phyloP scores from a whole-genome alignment of 2,329 filamentous ascomycete species.

The Didymella arachidicola region DNA sequence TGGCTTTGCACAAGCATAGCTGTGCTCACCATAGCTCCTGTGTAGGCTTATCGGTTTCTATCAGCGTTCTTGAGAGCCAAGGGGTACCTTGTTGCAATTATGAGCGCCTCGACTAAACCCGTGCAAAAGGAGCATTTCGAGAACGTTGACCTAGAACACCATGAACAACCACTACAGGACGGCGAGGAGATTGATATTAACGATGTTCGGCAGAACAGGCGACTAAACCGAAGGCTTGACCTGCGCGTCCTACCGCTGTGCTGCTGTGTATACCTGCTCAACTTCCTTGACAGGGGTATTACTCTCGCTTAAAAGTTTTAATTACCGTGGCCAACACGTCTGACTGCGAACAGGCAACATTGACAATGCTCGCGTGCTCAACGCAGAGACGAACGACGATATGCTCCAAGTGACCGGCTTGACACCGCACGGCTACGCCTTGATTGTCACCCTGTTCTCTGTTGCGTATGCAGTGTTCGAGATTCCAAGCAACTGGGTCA shows the following conservation, averaged over 20 bases:
- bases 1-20: background rate
- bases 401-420: slow-evolving; percentile 69
- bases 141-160: slow-evolving; percentile 2
- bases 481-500: slow-evolving; percentile 66
- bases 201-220: slow-evolving; percentile 7
- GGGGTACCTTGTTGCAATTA: background rate
- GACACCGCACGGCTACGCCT: slow-evolving; percentile 63
- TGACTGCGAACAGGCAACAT: slow-evolving; percentile 65
- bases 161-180: background rate
- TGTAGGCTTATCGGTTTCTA: background rate
- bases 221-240: slow-evolving; percentile 51
- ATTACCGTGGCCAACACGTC: background rate
- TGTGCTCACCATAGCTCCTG: background rate
- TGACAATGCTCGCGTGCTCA: slow-evolving; percentile 64
- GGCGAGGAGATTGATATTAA: slow-evolving; percentile 10
- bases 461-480: slow-evolving; percentile 52
- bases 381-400: slow-evolving; percentile 66
- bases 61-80: background rate
- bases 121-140: slow-evolving; percentile 5
- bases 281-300: slow-evolving; percentile 62
- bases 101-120: slow-evolving; percentile 3
- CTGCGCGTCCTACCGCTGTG: slow-evolving; percentile 68
- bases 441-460: slow-evolving; percentile 42
- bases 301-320: background rate
- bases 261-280: slow-evolving; percentile 69